Percentiles rank a stretch among this genome's conserved stretches.
phyloP scores from a whole-genome alignment of 331 rosid genomes.

The Acacia pycnantha region DNA sequence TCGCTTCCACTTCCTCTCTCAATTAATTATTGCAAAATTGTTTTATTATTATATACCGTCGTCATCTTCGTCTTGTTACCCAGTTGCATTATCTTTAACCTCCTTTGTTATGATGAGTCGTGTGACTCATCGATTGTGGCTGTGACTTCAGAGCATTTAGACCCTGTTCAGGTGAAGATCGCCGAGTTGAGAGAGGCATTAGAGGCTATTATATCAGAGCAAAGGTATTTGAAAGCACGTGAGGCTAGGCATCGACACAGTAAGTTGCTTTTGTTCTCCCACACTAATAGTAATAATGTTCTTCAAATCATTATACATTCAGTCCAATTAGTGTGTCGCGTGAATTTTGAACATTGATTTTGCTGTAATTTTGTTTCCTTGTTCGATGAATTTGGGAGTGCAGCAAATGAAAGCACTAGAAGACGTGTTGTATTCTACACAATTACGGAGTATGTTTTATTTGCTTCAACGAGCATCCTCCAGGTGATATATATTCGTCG shows the following conservation, averaged over 20 bases:
- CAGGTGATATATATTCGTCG: slow-evolving; percentile 55
- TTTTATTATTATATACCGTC: neutral
- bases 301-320: neutral
- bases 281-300: neutral
- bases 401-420: slow-evolving; percentile 52
- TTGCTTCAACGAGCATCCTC: slow-evolving; percentile 35
- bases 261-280: slow-evolving; percentile 41
- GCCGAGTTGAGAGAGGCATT: slow-evolving; percentile 55
- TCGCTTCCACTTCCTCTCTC: slow-evolving; percentile 18
- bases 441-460: slow-evolving; percentile 34
- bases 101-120: neutral
- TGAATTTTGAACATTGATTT: neutral
- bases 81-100: neutral
- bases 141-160: slow-evolving; percentile 25
- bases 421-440: slow-evolving; percentile 45
- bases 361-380: neutral
- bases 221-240: slow-evolving; percentile 86
- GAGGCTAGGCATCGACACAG: slow-evolving; percentile 85
- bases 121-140: neutral
- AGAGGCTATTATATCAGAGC: slow-evolving; percentile 76
- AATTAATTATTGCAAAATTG: neutral
- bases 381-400: neutral
- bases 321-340: neutral
- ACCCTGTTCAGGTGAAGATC: slow-evolving; percentile 83
- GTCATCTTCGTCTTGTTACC: neutral